These are phyloP conservation scores for Blastocrithidia nonstop DNA, from an alignment of 208 protist genomes.

Conservation along the genomic window DNA sequence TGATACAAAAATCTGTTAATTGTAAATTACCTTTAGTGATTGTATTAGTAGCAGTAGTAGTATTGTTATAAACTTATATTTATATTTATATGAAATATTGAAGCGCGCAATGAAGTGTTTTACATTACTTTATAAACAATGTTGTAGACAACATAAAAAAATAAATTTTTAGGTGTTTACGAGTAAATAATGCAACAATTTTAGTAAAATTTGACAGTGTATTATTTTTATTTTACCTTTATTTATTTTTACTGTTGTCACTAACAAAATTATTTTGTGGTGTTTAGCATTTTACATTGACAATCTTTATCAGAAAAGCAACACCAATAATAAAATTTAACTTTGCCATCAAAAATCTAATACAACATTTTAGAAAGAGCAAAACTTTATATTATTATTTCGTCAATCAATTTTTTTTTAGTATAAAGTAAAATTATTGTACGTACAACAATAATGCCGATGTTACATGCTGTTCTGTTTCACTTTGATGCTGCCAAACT, in stretches of 20 bases:
- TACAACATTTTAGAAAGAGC: too few relatives aligned
- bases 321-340: too few relatives aligned
- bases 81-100: not conserved
- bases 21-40: too few relatives aligned
- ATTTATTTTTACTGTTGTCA: too few relatives aligned
- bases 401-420: not conserved
- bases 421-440: not conserved
- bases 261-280: too few relatives aligned
- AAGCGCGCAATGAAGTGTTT: not conserved
- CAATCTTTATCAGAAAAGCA: too few relatives aligned
- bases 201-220: too few relatives aligned
- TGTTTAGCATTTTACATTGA: too few relatives aligned
- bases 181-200: too few relatives aligned
- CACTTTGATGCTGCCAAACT: constrained; percentile 30
- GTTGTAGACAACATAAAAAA: not conserved
- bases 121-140: not conserved
- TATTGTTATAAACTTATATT: not conserved
- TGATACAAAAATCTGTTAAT: too few relatives aligned
- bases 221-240: too few relatives aligned
- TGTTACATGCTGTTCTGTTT: constrained; percentile 48
- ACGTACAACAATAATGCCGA: constrained; percentile 4
- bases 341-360: too few relatives aligned
- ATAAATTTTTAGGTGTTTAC: not conserved
- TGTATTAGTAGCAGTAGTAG: not conserved
- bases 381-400: not conserved